phyloP scores from a whole-genome alignment of 768 basidiomycete genomes.

The Agrocybe praecox region DNA sequence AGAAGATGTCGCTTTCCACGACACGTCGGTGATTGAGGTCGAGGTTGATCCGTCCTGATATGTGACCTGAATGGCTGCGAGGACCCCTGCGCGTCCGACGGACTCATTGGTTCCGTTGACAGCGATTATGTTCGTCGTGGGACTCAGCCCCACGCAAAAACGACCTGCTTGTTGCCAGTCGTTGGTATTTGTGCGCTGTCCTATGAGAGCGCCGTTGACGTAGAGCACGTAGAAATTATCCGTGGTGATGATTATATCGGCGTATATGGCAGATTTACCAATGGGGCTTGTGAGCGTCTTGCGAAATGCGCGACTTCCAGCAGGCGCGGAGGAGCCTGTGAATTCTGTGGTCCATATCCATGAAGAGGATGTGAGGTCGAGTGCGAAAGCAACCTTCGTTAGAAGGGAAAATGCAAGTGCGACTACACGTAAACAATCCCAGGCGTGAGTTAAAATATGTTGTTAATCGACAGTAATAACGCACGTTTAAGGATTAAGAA shows the following conservation, averaged over 20 bases:
- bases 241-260: constrained; percentile 20
- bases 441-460: too few relatives aligned
- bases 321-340: background rate
- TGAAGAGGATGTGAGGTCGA: background rate
- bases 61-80: constrained; percentile 24
- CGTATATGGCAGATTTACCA: constrained; percentile 16
- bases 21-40: constrained; percentile 20
- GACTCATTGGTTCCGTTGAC: constrained; percentile 19
- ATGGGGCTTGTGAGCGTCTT: constrained; percentile 11
- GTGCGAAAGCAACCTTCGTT: background rate
- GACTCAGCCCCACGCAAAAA: constrained; percentile 20
- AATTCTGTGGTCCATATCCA: background rate
- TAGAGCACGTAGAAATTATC: constrained; percentile 25
- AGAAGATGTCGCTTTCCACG: constrained; percentile 19
- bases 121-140: constrained; percentile 24
- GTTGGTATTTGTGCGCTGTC: constrained; percentile 3
- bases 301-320: constrained; percentile 22
- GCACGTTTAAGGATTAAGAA: too few relatives aligned
- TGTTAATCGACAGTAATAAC: too few relatives aligned
- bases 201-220: constrained; percentile 21
- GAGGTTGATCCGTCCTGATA: constrained; percentile 25
- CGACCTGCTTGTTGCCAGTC: constrained; percentile 15
- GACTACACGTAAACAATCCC: too few relatives aligned
- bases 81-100: constrained; percentile 17
- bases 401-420: background rate